Base-by-base conservation (phyloP, 331 rosid genomes). In the Erythrophleum ivorense region DNA sequence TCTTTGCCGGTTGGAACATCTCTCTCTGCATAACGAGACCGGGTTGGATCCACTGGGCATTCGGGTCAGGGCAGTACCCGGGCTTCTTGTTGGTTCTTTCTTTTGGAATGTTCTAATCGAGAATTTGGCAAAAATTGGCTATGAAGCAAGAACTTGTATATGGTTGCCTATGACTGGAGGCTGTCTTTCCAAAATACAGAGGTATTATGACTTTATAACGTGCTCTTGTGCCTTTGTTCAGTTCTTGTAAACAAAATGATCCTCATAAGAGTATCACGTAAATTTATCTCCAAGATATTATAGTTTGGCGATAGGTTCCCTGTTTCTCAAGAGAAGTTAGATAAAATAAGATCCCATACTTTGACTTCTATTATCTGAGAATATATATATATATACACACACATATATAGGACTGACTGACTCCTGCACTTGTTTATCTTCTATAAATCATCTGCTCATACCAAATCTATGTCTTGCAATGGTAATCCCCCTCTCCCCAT, bases 1-100 rank as follows among this genome's bases (percentile, higher is more conserved):
- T 36, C 55, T 91, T 50, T 94, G 98, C 72, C 89, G 91, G 93
- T 77, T 91, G 85, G 97, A 92, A 88, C 97, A 94, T 84, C 91
- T 92, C 7, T 87, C 96, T 73, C 88, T 91, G 24, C 72, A 92
- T 81, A 81, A 91, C 24, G 94, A 94, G 80, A 94, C 97, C 41
- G 98, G 98, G 41, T 78, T 92, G 65, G 98, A 94, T 75, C 97
- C 96, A 18, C 97, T 91, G 1, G 97, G 94, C 58, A 94, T 94
- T 86, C 90, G 94, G 73, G 91, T 92, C 59, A 86, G 93, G 72
- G 89, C 97, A 14, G 94, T 92, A 40, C 88, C 91, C 0, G 94
- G 91, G 49, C 91, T 91, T 49, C 89, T 78, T 80, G 87, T 90
- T 40, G 94, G 89, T 24, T 88, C 86, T 84, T 87, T 78, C 36